Conservation (phyloP, 257 asterid genomes). For the Nicotiana attenuata region DNA sequence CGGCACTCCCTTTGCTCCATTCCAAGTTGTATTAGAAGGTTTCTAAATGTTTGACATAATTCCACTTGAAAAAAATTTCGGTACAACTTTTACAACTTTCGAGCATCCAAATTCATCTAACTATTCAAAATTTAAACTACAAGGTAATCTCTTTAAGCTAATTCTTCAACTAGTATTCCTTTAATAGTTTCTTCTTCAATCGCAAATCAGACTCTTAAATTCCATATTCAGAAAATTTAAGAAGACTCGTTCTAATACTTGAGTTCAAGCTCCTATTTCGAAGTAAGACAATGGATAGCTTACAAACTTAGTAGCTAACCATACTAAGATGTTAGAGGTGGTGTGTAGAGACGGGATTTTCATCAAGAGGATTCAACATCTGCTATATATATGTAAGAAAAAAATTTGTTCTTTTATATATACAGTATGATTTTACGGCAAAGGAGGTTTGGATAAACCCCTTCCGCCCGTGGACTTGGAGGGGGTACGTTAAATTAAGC, state of each 20-base stretch:
- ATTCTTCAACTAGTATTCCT: neutral
- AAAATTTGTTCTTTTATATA: rapidly evolving
- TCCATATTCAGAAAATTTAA: neutral
- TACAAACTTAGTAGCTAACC: neutral
- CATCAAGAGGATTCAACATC: no score
- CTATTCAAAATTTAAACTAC: neutral
- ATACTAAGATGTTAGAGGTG: neutral
- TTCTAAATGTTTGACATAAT: neutral
- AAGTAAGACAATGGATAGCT: neutral
- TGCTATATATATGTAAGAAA: no score
- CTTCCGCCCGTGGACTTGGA: no score
- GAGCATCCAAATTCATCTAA: neutral
- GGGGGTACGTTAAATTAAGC: neutral
- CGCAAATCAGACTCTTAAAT: neutral
- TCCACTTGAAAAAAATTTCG: neutral
- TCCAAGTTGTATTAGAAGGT: neutral
- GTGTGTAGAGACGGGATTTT: no score
- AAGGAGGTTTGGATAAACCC: no score
- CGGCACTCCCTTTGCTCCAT: no score
- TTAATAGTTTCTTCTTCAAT: neutral
- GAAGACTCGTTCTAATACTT: neutral
- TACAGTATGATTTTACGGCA: no score
- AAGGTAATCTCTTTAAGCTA: neutral
- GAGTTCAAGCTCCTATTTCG: neutral
- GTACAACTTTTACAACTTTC: neutral